Base-by-base conservation (phyloP, 2,329 filamentous ascomycete genomes). In the Neofusicoccum kwambonambiense region DNA sequence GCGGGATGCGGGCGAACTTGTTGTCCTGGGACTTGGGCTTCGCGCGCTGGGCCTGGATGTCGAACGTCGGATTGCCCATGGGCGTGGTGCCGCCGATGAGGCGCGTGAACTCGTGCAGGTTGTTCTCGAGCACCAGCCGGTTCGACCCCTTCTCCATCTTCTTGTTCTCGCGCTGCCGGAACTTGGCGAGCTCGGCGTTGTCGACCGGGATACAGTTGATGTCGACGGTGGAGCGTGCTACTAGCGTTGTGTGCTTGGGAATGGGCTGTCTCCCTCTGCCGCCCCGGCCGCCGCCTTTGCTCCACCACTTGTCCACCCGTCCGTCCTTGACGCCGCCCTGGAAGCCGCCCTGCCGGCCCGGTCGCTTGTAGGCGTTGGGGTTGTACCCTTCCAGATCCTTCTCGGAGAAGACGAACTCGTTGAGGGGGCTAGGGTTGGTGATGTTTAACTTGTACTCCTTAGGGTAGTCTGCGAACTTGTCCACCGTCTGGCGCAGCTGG, bases 391-490 rank as follows among this genome's bases (percentile, higher is more conserved):
- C 91, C 22, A 97, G 84, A 73, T 98, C 92, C 76, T 96, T 93
- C 78, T 99, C 95, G 45, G 90, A 93, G 74, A 99, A 99, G 64
- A 98, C 83, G 75, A 90, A 96, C 19, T 93, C 95, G 77, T 97
- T 97, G 72, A 87, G 87, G 39, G 94, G 87, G n/a, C 86, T 79
- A 1, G 69, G 68, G 45, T 87, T 85, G 27, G 86, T 88, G 52
- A 92, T 83, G 52, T 92, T 88, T 65, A 98, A 81, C 69, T 92
- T 86, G 78, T 97, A 99, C 73, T 96, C 92, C 73, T 92, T 92
- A 11, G 93, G 93, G n/a, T 97, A 83, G 8, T 54, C 56, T n/a
- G 35, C 5, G 47, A 65, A 65, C 27, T 52, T 7, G 19, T 22
- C 7, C 15, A 54, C 49, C 27, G 22, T 60, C 61, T 57, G 49